Percentiles rank a stretch among this genome's conserved stretches.
Evolutionary conservation across 768 basidiomycete species (phyloP).

Genomic region (Piloderma croceum): DNA sequence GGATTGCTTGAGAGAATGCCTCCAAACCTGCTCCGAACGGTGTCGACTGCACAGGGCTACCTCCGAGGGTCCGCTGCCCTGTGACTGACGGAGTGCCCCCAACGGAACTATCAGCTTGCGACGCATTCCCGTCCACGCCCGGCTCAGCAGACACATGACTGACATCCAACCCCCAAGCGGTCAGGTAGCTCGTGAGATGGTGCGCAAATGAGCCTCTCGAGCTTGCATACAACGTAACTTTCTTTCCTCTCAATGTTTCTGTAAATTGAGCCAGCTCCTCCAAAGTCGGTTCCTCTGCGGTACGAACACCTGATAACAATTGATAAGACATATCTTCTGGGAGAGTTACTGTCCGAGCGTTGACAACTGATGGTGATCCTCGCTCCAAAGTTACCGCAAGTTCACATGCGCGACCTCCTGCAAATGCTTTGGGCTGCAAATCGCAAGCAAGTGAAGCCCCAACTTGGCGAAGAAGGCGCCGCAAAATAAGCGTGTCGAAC

Average conservation of each 20-base stretch:
- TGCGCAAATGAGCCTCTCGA: conserved; percentile 87
- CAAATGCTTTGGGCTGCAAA: conserved; percentile 37
- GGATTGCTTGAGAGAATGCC: background rate
- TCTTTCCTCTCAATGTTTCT: conserved; percentile 77
- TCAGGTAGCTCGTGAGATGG: conserved; percentile 88
- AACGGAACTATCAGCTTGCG: conserved; percentile 11
- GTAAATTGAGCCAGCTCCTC: conserved; percentile 75
- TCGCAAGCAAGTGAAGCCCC: conserved; percentile 39
- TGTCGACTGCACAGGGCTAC: conserved; percentile 4
- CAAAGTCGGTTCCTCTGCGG: conserved; percentile 69
- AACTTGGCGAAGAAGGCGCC: conserved; percentile 54
- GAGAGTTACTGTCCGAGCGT: conserved; percentile 33
- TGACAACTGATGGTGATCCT: conserved; percentile 43
- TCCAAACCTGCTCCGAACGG: conserved; percentile 6
- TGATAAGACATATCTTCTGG: conserved; percentile 45
- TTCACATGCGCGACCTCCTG: conserved; percentile 56
- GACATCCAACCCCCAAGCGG: conserved; percentile 93
- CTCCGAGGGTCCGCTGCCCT: background rate
- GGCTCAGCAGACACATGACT: conserved; percentile 66
- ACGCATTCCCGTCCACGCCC: conserved; percentile 35
- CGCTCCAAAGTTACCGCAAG: conserved; percentile 59
- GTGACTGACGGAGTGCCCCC: conserved; percentile 4
- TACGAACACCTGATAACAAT: conserved; percentile 42
- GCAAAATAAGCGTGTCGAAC: conserved; percentile 43
- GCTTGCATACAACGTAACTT: conserved; percentile 78